These are phyloP conservation scores for Fusarium tjaetaba DNA, from an alignment of 2,329 filamentous ascomycete species.

Conservation along the genomic window DNA sequence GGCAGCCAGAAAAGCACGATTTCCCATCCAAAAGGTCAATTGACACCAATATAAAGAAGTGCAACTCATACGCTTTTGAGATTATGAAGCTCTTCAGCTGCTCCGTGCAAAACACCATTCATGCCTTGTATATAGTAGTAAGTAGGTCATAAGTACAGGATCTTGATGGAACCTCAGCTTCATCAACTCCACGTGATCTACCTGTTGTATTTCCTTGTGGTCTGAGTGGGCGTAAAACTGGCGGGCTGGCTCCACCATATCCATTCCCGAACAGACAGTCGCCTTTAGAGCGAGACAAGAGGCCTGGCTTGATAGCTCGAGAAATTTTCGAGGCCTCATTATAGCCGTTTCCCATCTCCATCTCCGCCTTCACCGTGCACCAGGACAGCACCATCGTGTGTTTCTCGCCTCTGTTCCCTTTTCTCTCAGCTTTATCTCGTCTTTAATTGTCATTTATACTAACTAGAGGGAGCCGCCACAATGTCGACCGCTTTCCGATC, in stretches of 20 bases:
- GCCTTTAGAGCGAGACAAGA: constrained; percentile 23
- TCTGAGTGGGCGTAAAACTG: constrained; percentile 37
- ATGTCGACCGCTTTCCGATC: constrained; percentile 87
- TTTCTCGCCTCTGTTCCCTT: constrained; percentile 19
- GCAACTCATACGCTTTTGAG: not conserved
- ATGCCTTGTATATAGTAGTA: not conserved
- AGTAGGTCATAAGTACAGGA: not conserved
- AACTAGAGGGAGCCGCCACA: constrained; percentile 51
- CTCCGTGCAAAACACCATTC: not conserved
- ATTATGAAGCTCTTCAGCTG: not conserved
- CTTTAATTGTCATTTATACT: constrained; percentile 41
- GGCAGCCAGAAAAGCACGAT: not conserved
- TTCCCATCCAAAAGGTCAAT: not conserved
- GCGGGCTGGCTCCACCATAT: constrained; percentile 31
- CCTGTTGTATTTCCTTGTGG: constrained; percentile 6
- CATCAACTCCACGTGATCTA: constrained; percentile 39
- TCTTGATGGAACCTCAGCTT: not conserved
- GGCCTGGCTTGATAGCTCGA: constrained; percentile 42
- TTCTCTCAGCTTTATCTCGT: constrained; percentile 34
- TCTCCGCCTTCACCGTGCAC: not conserved
- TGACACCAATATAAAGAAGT: not conserved
- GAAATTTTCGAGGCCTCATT: constrained; percentile 52
- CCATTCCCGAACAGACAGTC: constrained; percentile 13
- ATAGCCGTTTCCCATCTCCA: constrained; percentile 29
- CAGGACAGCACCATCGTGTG: constrained; percentile 37